Evolutionary conservation across 1,284 basidiomycete species (phyloP), one percentile per base, ranked within the genome.

Genomic region (Apiotrichum gamsii): DNA sequence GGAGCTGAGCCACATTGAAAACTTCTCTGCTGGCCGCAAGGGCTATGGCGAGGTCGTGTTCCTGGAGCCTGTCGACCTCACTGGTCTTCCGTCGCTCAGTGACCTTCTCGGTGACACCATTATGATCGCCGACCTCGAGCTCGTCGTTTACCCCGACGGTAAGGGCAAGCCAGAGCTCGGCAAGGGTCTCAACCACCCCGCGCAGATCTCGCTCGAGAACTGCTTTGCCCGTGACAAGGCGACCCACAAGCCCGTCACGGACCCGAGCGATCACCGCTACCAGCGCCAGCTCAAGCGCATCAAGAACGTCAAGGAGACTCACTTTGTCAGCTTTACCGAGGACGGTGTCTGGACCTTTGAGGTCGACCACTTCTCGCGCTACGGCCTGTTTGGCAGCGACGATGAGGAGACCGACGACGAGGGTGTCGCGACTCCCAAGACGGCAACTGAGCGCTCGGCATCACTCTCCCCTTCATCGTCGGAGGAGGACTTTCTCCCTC

Each of bases 221-320:
- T 93, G 90, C 74, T 98, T 87, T 84, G 80, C 89, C 30, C 77
- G 83, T 48, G 90, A 97, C 74, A 94, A 94, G 75, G 86, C 88
- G 21, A 93, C 89, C 37, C 78, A 90, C 52, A 84, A 93, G 69
- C 85, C 88, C 31, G 83, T 97, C 73, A 90, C 85, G 69, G 90
- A 98, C 61, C 76, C 80, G 47, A 78, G 77, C 33, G 81, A 90
- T 64, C 81, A 85, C n/a, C 72, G 76, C 36, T 81, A 82, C 45
- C 75, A 82, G 43, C 84, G 85, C 62, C 89, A 94, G 69, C 59
- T 90, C 60, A 89, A 87, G 74, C 80, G 87, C 59, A 75, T 97
- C 69, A 83, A 84, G 76, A 80, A 78, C 54, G 89, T 93, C 77
- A 82, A 83, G 65, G 84, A 86, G 47, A 95, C 90, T 32, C 79